phyloP scores from a whole-genome alignment of 768 basidiomycete species.

The Termitomyces sp. region DNA sequence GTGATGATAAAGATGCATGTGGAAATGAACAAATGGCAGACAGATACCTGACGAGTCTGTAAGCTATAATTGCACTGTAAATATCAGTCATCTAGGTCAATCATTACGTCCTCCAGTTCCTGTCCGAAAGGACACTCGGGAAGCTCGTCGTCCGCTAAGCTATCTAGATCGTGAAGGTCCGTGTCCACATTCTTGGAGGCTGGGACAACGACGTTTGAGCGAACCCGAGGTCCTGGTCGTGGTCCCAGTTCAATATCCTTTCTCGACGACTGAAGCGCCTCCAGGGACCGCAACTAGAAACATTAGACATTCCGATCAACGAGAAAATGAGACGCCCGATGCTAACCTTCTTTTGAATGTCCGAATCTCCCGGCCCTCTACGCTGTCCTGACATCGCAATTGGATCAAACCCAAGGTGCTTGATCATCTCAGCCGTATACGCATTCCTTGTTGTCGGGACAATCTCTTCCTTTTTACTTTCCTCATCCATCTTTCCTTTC shows the following conservation, averaged over 20 bases:
- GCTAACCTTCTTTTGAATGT: constrained; percentile 57
- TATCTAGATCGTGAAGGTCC: constrained; percentile 18
- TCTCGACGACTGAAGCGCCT: constrained; percentile 45
- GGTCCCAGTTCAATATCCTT: constrained; percentile 58
- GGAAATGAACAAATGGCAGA: background rate
- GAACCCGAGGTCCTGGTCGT: constrained; percentile 57
- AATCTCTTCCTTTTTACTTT: background rate
- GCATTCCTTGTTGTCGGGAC: constrained; percentile 33
- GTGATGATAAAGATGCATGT: background rate
- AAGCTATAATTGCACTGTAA: background rate
- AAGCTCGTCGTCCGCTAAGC: constrained; percentile 25
- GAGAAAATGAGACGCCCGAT: background rate
- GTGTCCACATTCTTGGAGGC: background rate
- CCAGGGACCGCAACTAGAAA: constrained; percentile 31
- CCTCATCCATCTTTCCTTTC: constrained; percentile 11
- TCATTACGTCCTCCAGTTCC: constrained; percentile 23
- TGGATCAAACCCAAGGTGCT: constrained; percentile 79
- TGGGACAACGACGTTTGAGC: constrained; percentile 46
- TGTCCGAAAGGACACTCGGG: constrained; percentile 6
- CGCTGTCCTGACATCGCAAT: constrained; percentile 49
- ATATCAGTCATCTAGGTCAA: constrained; percentile 40
- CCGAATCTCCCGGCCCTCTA: constrained; percentile 30
- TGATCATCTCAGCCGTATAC: constrained; percentile 66
- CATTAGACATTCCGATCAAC: background rate
- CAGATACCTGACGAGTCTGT: background rate